Evolutionary conservation across 2,329 filamentous ascomycete genomes (phyloP).

Genomic region (Elsinoe australis): DNA sequence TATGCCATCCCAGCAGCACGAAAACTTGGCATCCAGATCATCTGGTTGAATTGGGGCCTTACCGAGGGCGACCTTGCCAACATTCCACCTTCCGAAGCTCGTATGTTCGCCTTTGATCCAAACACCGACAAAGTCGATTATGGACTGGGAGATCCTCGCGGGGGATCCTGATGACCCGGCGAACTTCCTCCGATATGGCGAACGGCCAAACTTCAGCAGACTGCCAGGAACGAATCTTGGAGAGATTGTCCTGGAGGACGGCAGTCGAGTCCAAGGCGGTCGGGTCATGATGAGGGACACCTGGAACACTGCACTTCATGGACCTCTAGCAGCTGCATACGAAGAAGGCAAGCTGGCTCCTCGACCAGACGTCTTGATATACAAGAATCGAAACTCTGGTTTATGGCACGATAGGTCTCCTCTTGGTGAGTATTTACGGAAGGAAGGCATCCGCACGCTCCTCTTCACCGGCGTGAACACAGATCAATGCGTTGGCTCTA

Average conservation of each 20-base stretch:
- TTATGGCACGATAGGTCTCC: slow-evolving; percentile 44
- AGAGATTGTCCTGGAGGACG: slow-evolving; percentile 27
- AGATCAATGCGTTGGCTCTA: slow-evolving; percentile 49
- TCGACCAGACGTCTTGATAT: slow-evolving; percentile 43
- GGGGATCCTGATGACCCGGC: too few relatives aligned
- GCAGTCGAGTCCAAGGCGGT: slow-evolving; percentile 35
- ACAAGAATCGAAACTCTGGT: slow-evolving; percentile 54
- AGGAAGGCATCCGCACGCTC: slow-evolving; percentile 41
- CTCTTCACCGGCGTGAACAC: slow-evolving; percentile 55
- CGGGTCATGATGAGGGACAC: slow-evolving; percentile 44
- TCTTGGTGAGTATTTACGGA: slow-evolving; percentile 37
- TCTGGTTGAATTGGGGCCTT: slow-evolving; percentile 38
- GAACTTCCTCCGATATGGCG: too few relatives aligned
- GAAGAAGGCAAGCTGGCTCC: slow-evolving; percentile 25
- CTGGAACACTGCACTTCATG: slow-evolving; percentile 51
- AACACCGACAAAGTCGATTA: too few relatives aligned
- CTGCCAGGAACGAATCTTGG: slow-evolving; percentile 21
- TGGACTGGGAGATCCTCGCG: too few relatives aligned
- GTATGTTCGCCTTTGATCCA: slow-evolving; percentile 42
- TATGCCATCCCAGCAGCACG: slow-evolving; percentile 41
- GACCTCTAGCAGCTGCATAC: slow-evolving; percentile 37
- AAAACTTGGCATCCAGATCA: slow-evolving; percentile 34
- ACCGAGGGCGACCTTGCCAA: slow-evolving; percentile 31
- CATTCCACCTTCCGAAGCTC: slow-evolving; percentile 36
- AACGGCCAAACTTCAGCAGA: too few relatives aligned